phyloP scores from a whole-genome alignment of 176 grass and related monocot species.

The Chloris gayana region DNA sequence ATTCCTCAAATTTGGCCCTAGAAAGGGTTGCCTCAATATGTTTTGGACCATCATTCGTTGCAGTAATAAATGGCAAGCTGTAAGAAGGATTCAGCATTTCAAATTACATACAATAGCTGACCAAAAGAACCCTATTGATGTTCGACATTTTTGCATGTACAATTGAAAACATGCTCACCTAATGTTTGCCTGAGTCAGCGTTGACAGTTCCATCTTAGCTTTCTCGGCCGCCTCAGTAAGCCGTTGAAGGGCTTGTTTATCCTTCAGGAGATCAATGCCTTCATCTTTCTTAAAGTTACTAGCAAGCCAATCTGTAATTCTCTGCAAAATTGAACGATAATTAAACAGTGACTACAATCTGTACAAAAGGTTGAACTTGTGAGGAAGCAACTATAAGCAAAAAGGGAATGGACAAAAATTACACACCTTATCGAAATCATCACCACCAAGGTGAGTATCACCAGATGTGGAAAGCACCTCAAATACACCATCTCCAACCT shows the following conservation, averaged over 20 bases:
- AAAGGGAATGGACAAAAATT: conserved; percentile 7
- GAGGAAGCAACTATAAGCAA: neutral
- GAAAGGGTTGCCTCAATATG: conserved; percentile 88
- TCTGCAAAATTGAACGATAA: conserved; percentile 54
- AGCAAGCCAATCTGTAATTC: conserved; percentile 96
- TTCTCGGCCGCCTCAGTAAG: conserved; percentile 97
- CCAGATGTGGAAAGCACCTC: conserved; percentile 75
- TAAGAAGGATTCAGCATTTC: neutral
- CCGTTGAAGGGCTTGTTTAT: conserved; percentile 98
- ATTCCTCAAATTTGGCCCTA: conserved; percentile 95
- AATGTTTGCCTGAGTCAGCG: conserved; percentile 90
- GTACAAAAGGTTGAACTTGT: neutral
- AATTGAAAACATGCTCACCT: conserved; percentile 53
- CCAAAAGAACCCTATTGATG: neutral
- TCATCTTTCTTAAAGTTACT: conserved; percentile 91
- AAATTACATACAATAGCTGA: conserved; percentile 4
- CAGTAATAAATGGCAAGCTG: conserved; percentile 96
- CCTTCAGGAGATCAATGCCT: conserved; percentile 90
- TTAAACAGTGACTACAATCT: neutral
- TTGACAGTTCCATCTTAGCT: conserved; percentile 97
- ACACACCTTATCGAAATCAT: conserved; percentile 68
- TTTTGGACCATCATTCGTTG: conserved; percentile 91
- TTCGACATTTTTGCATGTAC: neutral
- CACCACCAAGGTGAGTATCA: conserved; percentile 70
- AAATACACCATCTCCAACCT: conserved; percentile 72